Percentiles rank a stretch among this genome's conserved stretches.
Evolutionary conservation across 306 rosid genomes (phyloP).

Genomic region (Lathyrus sativus): DNA sequence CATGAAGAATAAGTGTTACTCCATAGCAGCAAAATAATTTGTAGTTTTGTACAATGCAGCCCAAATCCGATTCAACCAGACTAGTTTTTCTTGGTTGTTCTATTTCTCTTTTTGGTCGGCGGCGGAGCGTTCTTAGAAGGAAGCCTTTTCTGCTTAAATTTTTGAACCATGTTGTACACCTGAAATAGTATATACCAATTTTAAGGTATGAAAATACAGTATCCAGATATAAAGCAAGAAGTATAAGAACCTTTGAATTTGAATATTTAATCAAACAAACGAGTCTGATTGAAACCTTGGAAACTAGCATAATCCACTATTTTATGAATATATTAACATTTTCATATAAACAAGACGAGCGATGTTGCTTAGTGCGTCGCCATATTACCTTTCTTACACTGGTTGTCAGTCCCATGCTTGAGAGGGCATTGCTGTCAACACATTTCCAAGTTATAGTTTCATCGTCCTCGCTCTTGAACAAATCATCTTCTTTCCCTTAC

Average conservation of each 20-base stretch:
- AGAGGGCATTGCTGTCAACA: slow-evolving; percentile 60
- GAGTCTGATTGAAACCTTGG: background rate
- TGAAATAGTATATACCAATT: slow-evolving; percentile 43
- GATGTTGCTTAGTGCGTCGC: background rate
- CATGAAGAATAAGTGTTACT: slow-evolving; percentile 8
- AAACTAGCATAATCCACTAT: background rate
- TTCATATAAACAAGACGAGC: background rate
- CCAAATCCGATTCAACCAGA: slow-evolving; percentile 12
- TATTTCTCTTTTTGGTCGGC: slow-evolving; percentile 53
- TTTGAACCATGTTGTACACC: slow-evolving; percentile 74
- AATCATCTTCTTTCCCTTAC: slow-evolving; percentile 48
- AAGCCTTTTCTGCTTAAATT: slow-evolving; percentile 60
- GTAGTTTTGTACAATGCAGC: slow-evolving; percentile 1
- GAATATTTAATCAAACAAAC: slow-evolving; percentile 8
- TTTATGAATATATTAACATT: background rate
- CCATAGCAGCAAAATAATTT: background rate
- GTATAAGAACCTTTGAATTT: slow-evolving; percentile 16
- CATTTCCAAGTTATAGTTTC: slow-evolving; percentile 67
- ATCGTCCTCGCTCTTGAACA: slow-evolving; percentile 44
- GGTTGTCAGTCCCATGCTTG: slow-evolving; percentile 80
- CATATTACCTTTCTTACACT: slow-evolving; percentile 80
- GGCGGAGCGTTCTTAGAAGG: slow-evolving; percentile 14
- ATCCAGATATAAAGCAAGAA: slow-evolving; percentile 26
- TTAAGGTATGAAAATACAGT: background rate
- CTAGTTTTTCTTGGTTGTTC: slow-evolving; percentile 39